Base-by-base conservation (phyloP, 805 yeast genomes). In the Lipomyces spencermartinsiae region DNA sequence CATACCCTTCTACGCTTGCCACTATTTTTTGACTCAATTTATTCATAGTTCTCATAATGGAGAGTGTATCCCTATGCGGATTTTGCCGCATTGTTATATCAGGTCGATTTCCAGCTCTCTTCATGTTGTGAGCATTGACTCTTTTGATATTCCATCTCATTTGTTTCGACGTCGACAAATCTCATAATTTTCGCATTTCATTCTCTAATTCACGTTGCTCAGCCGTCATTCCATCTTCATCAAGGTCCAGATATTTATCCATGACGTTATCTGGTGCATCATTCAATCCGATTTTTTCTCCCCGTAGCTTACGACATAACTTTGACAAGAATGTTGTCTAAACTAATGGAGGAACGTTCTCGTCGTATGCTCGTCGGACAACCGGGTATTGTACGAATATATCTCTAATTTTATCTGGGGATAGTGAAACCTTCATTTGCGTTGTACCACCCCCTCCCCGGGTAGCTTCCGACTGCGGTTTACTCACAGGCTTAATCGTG, bases 281-380 rank as follows among this genome's bases (percentile, higher is more conserved):
- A 75, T 86, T 89, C 2, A 85, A 79, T 74, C 88, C 87, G 63
- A 92, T 85, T 71, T 87, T 88, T 76, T 95, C 98, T 66, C 99
- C 99, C 76, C 97, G 85, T 39, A 95, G 81, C 74, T 93, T 86
- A 72, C 97, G 83, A 75, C 93, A 95, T 68, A 95, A 80, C 74
- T 92, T 90, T 0, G 98, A 93, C 74, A 92, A 95, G 74, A 95
- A 95, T 75, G 91, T 97, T 56, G 94, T 93, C 77, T 95, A 98
- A 59, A 86, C 85, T 63, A 95, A 83, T 69, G 89, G 88, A 0
- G 98, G 99, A 4, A 95, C 99, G 66, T 88, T 88, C 64, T 95
- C 99, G 67, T 87, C 88, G 75, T 91, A 95, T 0, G 98, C 98
- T 70, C 86, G 87, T 68, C 91, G 87, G 33, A 95, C 96, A 53